Conservation (phyloP, 768 basidiomycete species). For the Lactarius tabidus region DNA sequence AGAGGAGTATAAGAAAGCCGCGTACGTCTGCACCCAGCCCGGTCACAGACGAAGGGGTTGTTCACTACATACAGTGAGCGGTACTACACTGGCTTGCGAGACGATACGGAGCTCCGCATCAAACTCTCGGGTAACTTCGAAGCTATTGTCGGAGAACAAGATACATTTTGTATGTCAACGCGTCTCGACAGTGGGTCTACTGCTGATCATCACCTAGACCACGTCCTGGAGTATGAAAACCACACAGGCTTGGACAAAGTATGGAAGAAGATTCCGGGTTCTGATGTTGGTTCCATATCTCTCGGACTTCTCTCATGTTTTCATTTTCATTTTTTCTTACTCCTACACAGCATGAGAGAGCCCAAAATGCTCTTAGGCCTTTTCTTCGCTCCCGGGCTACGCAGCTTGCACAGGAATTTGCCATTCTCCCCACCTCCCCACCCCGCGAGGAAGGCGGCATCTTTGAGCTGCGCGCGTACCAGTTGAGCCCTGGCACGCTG, state of each 20-base stretch:
- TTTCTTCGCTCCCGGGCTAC: constrained; percentile 65
- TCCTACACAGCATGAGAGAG: constrained; percentile 51
- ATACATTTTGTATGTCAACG: constrained; percentile 63
- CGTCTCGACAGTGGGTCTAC: not conserved
- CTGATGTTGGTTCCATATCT: constrained; percentile 48
- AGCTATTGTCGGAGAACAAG: constrained; percentile 83
- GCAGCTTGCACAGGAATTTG: constrained; percentile 91
- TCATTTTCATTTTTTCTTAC: constrained; percentile 2
- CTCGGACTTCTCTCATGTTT: not conserved
- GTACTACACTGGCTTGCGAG: constrained; percentile 79
- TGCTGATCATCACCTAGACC: constrained; percentile 35
- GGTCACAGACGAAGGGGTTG: constrained; percentile 7
- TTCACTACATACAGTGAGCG: constrained; percentile 50
- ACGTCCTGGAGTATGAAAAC: constrained; percentile 92
- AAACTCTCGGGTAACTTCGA: constrained; percentile 96
- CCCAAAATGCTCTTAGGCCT: constrained; percentile 74
- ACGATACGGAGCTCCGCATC: constrained; percentile 67
- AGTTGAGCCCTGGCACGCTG: constrained; percentile 81
- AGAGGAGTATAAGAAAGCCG: constrained; percentile 83
- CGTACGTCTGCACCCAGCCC: constrained; percentile 46
- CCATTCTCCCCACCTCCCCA: constrained; percentile 88
- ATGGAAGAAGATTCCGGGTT: constrained; percentile 53
- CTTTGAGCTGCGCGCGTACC: constrained; percentile 90
- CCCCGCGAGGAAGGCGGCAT: constrained; percentile 85
- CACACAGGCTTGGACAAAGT: constrained; percentile 86